Conservation (phyloP, 352 stramenopile genomes). For the Phytophthora ohioensis region DNA sequence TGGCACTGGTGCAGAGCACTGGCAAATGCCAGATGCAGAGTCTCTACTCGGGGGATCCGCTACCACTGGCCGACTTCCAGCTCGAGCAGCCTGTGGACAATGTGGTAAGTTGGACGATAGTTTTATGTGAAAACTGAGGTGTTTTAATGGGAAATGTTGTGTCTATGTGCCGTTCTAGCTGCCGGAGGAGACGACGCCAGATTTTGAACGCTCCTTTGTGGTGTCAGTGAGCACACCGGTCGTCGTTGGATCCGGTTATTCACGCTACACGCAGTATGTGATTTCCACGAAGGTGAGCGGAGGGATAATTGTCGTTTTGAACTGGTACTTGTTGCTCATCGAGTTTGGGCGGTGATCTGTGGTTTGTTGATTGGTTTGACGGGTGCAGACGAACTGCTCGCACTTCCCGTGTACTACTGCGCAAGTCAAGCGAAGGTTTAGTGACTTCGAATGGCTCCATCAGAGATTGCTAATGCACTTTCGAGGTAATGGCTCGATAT, state of each 20-base stretch:
- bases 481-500: slow-evolving; percentile 50
- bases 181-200: slow-evolving; percentile 48
- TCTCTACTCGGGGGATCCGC: slow-evolving; percentile 75
- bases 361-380: not conserved
- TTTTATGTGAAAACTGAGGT: not conserved
- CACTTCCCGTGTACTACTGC: slow-evolving; percentile 71
- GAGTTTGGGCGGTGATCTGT: not conserved
- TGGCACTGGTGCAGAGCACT: slow-evolving; percentile 86
- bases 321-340: not conserved
- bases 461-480: slow-evolving; percentile 80
- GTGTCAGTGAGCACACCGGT: slow-evolving; percentile 84
- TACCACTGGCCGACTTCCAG: slow-evolving; percentile 84
- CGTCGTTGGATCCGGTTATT: slow-evolving; percentile 82
- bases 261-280: slow-evolving; percentile 89
- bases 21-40: slow-evolving; percentile 87
- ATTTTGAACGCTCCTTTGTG: slow-evolving; percentile 71
- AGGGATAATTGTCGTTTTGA: not conserved
- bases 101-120: slow-evolving; percentile 47
- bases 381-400: slow-evolving; percentile 64
- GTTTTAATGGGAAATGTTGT: slow-evolving; percentile 2
- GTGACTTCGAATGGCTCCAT: slow-evolving; percentile 92
- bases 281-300: slow-evolving; percentile 83
- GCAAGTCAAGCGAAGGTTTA: slow-evolving; percentile 90
- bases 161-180: slow-evolving; percentile 43
- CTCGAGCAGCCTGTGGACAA: slow-evolving; percentile 84